Base-by-base conservation (phyloP, 1,284 basidiomycete species). In the Cutaneotrichosporon sp. region DNA sequence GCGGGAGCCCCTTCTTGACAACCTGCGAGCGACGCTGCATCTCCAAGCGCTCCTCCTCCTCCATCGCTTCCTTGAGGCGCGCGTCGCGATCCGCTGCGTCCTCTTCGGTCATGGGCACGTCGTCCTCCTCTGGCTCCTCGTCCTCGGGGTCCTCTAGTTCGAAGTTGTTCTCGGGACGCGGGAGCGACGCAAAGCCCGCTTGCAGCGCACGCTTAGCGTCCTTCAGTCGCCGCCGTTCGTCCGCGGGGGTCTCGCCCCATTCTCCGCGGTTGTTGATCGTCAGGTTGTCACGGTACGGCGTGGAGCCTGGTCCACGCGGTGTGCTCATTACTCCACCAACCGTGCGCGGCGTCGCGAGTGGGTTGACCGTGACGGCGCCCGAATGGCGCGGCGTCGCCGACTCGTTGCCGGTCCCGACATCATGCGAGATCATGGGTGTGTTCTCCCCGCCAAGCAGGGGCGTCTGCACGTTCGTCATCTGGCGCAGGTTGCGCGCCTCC, bases 381-480 rank as follows among this genome's bases (percentile, higher is more conserved):
- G 88, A 87, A 71, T 91, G 90, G n/a, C 87, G 87, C 30, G 96
- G 95, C 1, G 93, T 96, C 0, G 92, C 93, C 55, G 92, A 86
- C 74, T 92, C 91, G 75, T 92, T 96, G 1, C 94, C 95, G 7
- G 92, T 93, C 21, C 87, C 88, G 2, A 50, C 50, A 10, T 58
- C 56, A 16, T 84, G 84, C n/a, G 84, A 82, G 75, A 92, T 93
- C 66, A 97, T 76, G 2, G 93, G 93, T 0, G 92, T 96, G 78
- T 99, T 99, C 80, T 97, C 95, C 62, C 98, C 93, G 13, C 97
- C 97, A 8, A 99, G 86, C 4, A 99, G 83, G 18, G 97, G 97
- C 0, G 97, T 99, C 81, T 99, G 96, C 9, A 87, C 86, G 58
- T 89, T 88, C 6, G 88, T 89, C 90, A 98, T 91, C 72, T 93